Base-by-base conservation (phyloP, 225 moss, liverwort and hornwort genomes). In the Polytrichum formosum region DNA sequence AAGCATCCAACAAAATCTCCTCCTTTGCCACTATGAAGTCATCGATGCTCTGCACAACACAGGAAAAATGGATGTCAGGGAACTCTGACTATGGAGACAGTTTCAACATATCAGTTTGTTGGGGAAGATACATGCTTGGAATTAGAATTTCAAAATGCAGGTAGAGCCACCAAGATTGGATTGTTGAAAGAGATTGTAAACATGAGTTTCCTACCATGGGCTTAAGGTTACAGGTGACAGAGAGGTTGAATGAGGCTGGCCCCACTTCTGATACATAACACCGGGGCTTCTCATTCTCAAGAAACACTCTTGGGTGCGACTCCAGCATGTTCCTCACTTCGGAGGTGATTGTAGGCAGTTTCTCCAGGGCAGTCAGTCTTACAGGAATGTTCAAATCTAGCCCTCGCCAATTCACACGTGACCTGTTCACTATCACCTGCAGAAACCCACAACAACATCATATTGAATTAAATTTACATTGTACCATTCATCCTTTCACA, bases 371-470 rank as follows among this genome's bases (percentile, higher is more conserved):
- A 16, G 81, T 72, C 22, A 94, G 86, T 67, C 79, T 84, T 61
- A 97, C 81, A 28, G 97, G 97, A 75, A 97, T 72, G 71, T 89
- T 94, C 66, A 88, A 64, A 28, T 89, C 75, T 56, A 97, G 53
- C 61, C 77, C 77, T 79, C 91, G 86, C 73, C 84, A 90, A 13
- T 65, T 84, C 22, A 85, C 92, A 56, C 91, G 82, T 26, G 97
- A 94, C 73, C 86, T 89, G 76, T 97, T 97, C 58, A 94, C 77
- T 67, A 97, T 94, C 2, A 94, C 94, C 96, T 97, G 72, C 62
- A 74, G 23, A 4, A 17, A 4, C 13, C 7, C 7, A 55, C 61
- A 55, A n/a, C 61, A 55, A n/a, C n/a, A 25, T 22, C 59, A 59
- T 10, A 33, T 35, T 35, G 9, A 35, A 8, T 9, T 35, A 35